Evolutionary conservation across 1,139 yeast species (phyloP).

Genomic region (Suhomyces kunorum): DNA sequence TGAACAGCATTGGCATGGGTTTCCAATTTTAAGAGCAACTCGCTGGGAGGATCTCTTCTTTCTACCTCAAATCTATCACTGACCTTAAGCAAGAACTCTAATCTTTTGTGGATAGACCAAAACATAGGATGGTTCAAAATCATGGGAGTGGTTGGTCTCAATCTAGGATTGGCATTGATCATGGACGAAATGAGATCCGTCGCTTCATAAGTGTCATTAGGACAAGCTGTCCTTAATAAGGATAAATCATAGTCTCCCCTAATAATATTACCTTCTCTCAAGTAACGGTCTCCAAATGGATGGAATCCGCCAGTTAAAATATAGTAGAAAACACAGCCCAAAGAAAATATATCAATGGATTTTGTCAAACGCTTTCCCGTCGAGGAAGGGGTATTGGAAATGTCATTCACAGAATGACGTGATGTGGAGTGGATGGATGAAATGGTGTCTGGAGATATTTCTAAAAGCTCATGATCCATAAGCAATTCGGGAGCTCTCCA

Average conservation of each 20-base stretch:
- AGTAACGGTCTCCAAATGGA: slow-evolving; percentile 89
- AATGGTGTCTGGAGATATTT: slow-evolving; percentile 45
- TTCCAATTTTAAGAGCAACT: slow-evolving; percentile 62
- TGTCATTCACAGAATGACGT: slow-evolving; percentile 14
- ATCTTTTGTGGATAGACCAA: slow-evolving; percentile 74
- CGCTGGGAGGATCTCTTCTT: slow-evolving; percentile 82
- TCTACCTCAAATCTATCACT: slow-evolving; percentile 92
- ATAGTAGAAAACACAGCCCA: slow-evolving; percentile 93
- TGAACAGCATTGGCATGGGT: slow-evolving; percentile 56
- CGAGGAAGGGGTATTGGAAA: slow-evolving; percentile 3
- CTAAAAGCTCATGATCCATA: slow-evolving; percentile 44
- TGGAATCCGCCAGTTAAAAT: slow-evolving; percentile 83
- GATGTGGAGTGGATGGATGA: slow-evolving; percentile 33
- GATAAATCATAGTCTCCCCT: slow-evolving; percentile 65
- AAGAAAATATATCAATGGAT: slow-evolving; percentile 89
- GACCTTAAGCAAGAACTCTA: slow-evolving; percentile 80
- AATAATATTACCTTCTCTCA: slow-evolving; percentile 86
- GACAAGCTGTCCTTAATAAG: slow-evolving; percentile 38
- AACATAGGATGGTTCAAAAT: slow-evolving; percentile 85
- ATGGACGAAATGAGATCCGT: slow-evolving; percentile 68
- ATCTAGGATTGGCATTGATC: slow-evolving; percentile 66
- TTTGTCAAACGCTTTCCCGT: slow-evolving; percentile 67
- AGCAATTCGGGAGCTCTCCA: slow-evolving; percentile 97
- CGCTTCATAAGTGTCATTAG: slow-evolving; percentile 61
- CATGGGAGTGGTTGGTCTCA: slow-evolving; percentile 70